Base-by-base conservation (phyloP, 257 asterid genomes). In the Capsicum baccatum region DNA sequence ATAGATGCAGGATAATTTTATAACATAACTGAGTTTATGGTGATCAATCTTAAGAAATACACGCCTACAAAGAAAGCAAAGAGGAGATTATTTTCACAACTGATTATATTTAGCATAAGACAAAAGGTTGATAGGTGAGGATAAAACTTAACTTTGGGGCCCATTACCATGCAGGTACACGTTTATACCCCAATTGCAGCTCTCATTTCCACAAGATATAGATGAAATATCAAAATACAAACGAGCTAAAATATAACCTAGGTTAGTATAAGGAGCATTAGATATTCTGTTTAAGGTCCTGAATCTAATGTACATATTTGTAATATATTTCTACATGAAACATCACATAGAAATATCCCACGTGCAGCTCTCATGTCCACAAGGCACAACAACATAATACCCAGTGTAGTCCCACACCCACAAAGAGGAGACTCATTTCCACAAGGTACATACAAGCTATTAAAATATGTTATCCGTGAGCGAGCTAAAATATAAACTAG, bases 101-200 rank as follows among this genome's bases (percentile, higher is more conserved):
- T 12, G 58, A 74, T 74, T 74, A 50, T 74, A 3, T 52, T 74
- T 74, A 74, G 81, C 81, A 50, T 21, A 73, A 73, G 60, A 21
- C 81, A 50, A 50, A 21, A 19, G 81, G 47, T 12, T 39, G 21
- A 76, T 19, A 21, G n/a, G 1, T 33, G 33, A 78, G 50, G 50
- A 9, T 63, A 33, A 26, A 54, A 54, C 48, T 8, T 54, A 15
- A 26, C 64, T 78, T 0, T 54, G 44, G 82, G 63, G 47, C 21
- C 81, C 47, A 21, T 74, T 50, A 50, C 50, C 62, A 74, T 50
- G 81, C 81, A 74, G 58, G 63, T 14, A 19, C 10, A 74, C 58
- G 11, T 52, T 19, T 52, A 48, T 12, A 21, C 44, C 47, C 60
- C 60, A 54, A 76, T 26, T 52, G 64, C 48, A 76, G 48, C 81